These are phyloP conservation scores for Globisporangium spiculum DNA, from an alignment of 352 stramenopile genomes.

Conservation along the genomic window DNA sequence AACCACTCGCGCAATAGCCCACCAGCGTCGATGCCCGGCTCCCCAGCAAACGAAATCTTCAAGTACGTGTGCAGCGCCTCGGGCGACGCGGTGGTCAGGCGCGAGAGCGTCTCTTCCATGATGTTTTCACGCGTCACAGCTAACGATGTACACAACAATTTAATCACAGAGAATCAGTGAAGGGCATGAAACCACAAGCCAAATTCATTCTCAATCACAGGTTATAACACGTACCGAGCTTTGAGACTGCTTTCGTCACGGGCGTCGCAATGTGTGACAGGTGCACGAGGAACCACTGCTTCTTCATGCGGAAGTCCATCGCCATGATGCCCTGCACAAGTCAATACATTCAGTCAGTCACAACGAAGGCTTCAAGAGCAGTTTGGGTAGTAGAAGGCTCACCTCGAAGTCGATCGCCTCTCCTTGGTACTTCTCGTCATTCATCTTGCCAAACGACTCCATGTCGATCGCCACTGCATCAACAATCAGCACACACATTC, in stretches of 20 bases:
- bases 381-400: not conserved
- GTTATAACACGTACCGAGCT: slow-evolving; percentile 49
- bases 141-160: slow-evolving; percentile 15
- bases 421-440: slow-evolving; percentile 29
- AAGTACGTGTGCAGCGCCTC: slow-evolving; percentile 62
- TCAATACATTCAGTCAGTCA: not conserved
- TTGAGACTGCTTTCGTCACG: slow-evolving; percentile 55
- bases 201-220: not conserved
- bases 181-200: not conserved
- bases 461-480: slow-evolving; percentile 54
- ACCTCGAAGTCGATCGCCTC: slow-evolving; percentile 66
- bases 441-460: slow-evolving; percentile 54
- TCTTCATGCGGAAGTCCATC: slow-evolving; percentile 73
- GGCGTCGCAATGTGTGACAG: slow-evolving; percentile 63
- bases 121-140: slow-evolving; percentile 53
- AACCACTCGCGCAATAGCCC: slow-evolving; percentile 73
- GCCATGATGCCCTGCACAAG: slow-evolving; percentile 59
- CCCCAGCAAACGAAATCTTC: slow-evolving; percentile 63
- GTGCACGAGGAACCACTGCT: slow-evolving; percentile 81
- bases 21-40: slow-evolving; percentile 64
- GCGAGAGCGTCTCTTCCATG: slow-evolving; percentile 47
- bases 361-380: no score
- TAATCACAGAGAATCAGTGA: not conserved
- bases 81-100: slow-evolving; percentile 35
- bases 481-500: not conserved